phyloP scores from a whole-genome alignment of 1,284 basidiomycete genomes.

The Fomitopsis schrenkii region DNA sequence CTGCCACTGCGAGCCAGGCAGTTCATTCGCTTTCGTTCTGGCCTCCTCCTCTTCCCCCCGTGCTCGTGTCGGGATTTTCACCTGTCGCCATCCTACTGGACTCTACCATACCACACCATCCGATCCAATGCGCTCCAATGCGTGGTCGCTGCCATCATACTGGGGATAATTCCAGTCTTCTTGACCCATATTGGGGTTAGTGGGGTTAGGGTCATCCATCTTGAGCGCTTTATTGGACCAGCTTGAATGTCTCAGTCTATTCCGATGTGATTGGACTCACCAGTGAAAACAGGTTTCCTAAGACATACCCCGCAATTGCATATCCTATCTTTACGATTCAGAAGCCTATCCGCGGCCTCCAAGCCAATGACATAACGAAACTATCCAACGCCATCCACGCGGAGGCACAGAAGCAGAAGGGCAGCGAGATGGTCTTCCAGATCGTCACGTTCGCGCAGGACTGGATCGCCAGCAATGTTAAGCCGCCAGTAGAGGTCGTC shows the following conservation, averaged over 20 bases:
- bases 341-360: slow-evolving; percentile 57
- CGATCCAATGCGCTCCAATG: too few species aligned
- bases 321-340: slow-evolving; percentile 65
- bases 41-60: too few species aligned
- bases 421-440: slow-evolving; percentile 74
- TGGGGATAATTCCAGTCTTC: not conserved
- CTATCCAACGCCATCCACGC: slow-evolving; percentile 53
- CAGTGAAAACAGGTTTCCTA: slow-evolving; percentile 53
- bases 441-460: slow-evolving; percentile 65
- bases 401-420: slow-evolving; percentile 57
- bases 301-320: slow-evolving; percentile 69
- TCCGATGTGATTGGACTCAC: too few species aligned
- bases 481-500: slow-evolving; percentile 51
- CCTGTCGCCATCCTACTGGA: too few species aligned
- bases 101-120: too few species aligned
- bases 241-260: too few species aligned
- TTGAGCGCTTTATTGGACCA: not conserved
- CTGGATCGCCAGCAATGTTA: slow-evolving; percentile 58
- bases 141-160: not conserved
- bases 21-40: too few species aligned
- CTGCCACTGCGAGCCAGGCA: not conserved
- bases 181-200: not conserved
- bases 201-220: not conserved
- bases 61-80: too few species aligned
- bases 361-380: slow-evolving; percentile 46